Conservation (phyloP, 2,329 filamentous ascomycete species). For the Microcera coccophila region DNA sequence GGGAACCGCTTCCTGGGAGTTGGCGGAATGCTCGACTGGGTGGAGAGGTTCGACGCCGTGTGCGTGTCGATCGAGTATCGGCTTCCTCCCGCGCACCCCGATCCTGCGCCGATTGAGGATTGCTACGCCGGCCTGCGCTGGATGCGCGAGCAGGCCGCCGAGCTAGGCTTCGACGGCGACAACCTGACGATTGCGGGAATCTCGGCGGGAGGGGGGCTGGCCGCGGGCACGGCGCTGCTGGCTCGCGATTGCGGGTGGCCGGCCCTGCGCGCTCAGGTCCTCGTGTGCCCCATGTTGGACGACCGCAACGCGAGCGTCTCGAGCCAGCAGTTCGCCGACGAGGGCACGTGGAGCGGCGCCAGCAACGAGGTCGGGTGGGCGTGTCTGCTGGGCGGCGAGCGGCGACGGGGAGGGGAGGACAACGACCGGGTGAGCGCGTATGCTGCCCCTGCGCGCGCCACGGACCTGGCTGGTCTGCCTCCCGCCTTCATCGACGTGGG, state of each 20-base stretch:
- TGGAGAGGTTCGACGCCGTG: neutral
- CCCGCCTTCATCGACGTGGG: conserved; percentile 18
- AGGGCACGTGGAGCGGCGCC: conserved; percentile 8
- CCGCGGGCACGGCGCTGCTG: conserved; percentile 10
- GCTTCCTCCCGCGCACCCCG: neutral
- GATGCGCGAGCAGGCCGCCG: neutral
- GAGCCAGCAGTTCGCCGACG: conserved; percentile 8
- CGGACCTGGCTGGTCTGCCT: conserved; percentile 10
- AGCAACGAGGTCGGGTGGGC: conserved; percentile 14
- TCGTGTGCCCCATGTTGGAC: conserved; percentile 19
- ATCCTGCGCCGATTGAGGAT: neutral
- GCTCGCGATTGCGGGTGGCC: conserved; percentile 15
- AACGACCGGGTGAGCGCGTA: conserved; percentile 14
- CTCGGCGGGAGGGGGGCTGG: conserved; percentile 14
- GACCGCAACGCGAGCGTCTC: conserved; percentile 8
- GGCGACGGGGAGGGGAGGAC: conserved; percentile 14
- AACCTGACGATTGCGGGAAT: neutral
- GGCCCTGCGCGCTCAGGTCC: conserved; percentile 13
- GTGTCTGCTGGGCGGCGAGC: conserved; percentile 20
- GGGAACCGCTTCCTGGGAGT: neutral
- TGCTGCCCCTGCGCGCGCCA: conserved; percentile 17
- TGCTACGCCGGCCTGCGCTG: neutral
- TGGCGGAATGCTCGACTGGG: neutral
- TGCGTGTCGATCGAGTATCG: neutral
- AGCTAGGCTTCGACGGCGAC: neutral